Evolutionary conservation across 345 rosid genomes (phyloP), one percentile per base, ranked within the genome.

Genomic region (Atalantia buxifolia): DNA sequence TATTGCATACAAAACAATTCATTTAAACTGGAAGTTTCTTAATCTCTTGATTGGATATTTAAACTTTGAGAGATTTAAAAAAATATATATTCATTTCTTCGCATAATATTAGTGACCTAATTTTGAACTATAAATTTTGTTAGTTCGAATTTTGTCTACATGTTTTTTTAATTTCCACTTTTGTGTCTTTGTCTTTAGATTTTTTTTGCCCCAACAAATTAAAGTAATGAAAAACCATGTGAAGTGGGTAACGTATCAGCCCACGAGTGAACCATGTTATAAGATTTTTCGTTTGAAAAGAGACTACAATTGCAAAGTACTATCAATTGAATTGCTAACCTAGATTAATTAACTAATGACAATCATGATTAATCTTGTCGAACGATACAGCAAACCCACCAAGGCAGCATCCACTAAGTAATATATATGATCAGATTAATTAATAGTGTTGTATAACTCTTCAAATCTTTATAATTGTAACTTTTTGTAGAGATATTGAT

Each of bases 361-460:
- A 40, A 74, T 74, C 64, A 66, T 18, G 2, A 42, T 24, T 40
- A 56, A 55, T 25, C 30, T 42, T 33, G 62, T 30, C 42, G 1
- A 12, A 25, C 38, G 2, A n/a, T 4, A 9, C 27, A 72, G 19
- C 22, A 68, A 67, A 61, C 35, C 64, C 16, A 69, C 75, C 70
- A 75, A 67, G 60, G 74, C 13, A 30, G 73, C 77, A 31, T 57
- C 56, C 63, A 69, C 64, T 27, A 63, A 76, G 57, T 35, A 5
- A 22, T 19, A 62, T 48, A 25, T 48, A 25, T 71, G 55, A 72
- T 59, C 21, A 72, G 30, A 72, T 59, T 59, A 30, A 68, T 18
- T 66, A n/a, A 68, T 18, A 25, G 13, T 19, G 16, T 21, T 13
- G 45, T 50, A 31, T n/a, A 66, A 16, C 78, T 76, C 48, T 66